Evolutionary conservation across 2,329 filamentous ascomycete species (phyloP).

Genomic region (Fusarium oligoseptatum): DNA sequence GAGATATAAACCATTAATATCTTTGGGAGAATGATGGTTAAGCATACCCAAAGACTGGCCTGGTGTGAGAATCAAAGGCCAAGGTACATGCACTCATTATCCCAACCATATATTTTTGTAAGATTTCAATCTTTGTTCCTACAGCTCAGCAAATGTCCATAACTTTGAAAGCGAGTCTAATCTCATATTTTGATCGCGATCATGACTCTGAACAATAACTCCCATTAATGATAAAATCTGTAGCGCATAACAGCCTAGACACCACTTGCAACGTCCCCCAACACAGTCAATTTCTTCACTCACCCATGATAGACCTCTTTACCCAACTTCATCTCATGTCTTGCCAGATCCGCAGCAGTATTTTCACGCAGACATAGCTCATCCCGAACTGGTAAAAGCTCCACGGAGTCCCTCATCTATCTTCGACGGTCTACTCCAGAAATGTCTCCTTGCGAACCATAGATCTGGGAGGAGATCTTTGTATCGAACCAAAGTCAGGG

Average conservation of each 20-base stretch:
- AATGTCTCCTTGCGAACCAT: neutral
- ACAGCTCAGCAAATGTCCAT: neutral
- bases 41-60: neutral
- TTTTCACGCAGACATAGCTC: neutral
- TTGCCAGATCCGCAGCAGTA: neutral
- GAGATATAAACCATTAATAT: neutral
- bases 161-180: too few species aligned
- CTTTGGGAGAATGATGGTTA: neutral
- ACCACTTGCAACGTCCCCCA: neutral
- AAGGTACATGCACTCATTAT: neutral
- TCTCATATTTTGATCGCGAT: neutral
- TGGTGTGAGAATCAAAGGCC: neutral
- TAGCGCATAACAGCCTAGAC: neutral
- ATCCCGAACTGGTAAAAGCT: neutral
- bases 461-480: too few species aligned
- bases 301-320: neutral
- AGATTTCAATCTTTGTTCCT: neutral
- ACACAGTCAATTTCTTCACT: neutral
- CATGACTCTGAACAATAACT: neutral
- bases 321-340: neutral
- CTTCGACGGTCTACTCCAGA: neutral
- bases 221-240: neutral
- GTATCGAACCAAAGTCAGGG: too few species aligned
- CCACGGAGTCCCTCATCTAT: neutral
- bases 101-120: neutral